Conservation (phyloP, 257 asterid genomes). For the Solanum etuberosum region DNA sequence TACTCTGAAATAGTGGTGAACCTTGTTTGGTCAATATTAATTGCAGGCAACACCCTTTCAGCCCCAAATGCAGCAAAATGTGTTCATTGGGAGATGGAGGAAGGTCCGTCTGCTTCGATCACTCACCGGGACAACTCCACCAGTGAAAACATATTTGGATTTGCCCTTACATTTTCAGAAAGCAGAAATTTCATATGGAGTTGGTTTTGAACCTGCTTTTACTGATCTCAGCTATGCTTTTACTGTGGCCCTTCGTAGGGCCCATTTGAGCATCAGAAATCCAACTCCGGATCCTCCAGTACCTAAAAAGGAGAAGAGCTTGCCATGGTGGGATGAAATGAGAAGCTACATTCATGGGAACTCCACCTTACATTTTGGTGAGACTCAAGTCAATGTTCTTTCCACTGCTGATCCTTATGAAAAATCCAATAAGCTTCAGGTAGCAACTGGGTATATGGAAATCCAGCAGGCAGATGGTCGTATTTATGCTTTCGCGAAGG, state of each 20-base stretch:
- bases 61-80: constrained; percentile 84
- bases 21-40: neutral
- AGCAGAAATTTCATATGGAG: constrained; percentile 90
- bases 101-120: constrained; percentile 85
- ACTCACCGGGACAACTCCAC: constrained; percentile 95
- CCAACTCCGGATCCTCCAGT: constrained; percentile 4
- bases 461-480: constrained; percentile 94
- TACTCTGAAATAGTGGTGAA: neutral
- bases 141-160: constrained; percentile 85
- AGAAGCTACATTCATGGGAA: constrained; percentile 95
- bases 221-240: constrained; percentile 42
- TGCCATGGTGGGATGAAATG: constrained; percentile 58
- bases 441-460: constrained; percentile 68
- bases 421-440: constrained; percentile 55
- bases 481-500: constrained; percentile 54
- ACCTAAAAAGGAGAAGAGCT: constrained; percentile 15
- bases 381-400: constrained; percentile 71
- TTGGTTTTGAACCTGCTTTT: constrained; percentile 85
- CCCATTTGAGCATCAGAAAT: constrained; percentile 15
- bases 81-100: constrained; percentile 92
- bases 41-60: constrained; percentile 98
- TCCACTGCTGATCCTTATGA: constrained; percentile 97
- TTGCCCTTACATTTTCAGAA: constrained; percentile 89
- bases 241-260: constrained; percentile 18
- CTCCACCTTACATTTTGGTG: constrained; percentile 59